Conservation (phyloP, 495 filamentous ascomycete genomes). For the Aspergillus coremiiformis region DNA sequence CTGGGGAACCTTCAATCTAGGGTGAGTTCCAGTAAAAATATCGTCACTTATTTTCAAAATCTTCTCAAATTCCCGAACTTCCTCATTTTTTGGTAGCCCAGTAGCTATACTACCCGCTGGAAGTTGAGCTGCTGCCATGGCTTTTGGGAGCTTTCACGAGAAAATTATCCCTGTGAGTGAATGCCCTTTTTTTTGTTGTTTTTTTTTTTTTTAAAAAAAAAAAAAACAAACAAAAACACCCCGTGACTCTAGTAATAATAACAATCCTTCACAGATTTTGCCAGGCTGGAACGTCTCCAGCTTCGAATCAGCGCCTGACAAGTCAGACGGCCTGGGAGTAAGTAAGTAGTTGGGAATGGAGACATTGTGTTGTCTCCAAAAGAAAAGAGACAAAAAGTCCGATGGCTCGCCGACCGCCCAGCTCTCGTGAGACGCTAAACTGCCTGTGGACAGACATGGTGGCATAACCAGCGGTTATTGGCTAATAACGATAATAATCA, state of each 20-base stretch:
- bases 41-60: slow-evolving; percentile 70
- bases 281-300: not conserved
- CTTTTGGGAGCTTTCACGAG: slow-evolving; percentile 6
- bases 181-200: too few species aligned
- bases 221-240: too few species aligned
- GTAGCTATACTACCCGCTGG: slow-evolving; percentile 26
- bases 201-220: too few species aligned
- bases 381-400: not conserved
- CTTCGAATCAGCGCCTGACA: not conserved
- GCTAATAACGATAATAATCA: not conserved
- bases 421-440: slow-evolving; percentile 4
- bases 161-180: not conserved
- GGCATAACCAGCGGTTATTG: not conserved
- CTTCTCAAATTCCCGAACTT: slow-evolving; percentile 57
- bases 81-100: slow-evolving; percentile 26
- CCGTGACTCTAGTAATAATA: not conserved
- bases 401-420: not conserved
- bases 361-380: not conserved
- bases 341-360: not conserved
- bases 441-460: not conserved
- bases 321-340: not conserved
- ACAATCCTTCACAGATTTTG: not conserved
- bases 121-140: slow-evolving; percentile 38
- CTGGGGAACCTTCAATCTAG: slow-evolving; percentile 61
- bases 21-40: slow-evolving; percentile 66